Evolutionary conservation across 2,329 filamentous ascomycete genomes (phyloP), one percentile per base, ranked within the genome.

Genomic region (Orbilia oligospora): DNA sequence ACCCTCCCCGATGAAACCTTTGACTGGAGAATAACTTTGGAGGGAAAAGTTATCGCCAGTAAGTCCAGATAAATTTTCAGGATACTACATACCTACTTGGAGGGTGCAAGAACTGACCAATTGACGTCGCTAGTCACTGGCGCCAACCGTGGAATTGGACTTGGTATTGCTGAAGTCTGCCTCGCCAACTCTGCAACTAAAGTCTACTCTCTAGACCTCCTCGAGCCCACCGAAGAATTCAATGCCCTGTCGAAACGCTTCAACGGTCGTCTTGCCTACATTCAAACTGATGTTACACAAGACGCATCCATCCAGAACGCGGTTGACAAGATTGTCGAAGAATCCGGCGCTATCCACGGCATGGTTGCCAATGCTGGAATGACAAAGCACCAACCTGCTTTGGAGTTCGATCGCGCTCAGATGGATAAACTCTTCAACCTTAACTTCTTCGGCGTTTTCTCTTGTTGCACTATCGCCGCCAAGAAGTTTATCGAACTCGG

Each of bases 401-500:
- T 87, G 33, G 83, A 86, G 16, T 87, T 87, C 75, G 83, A 82
- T 14, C 82, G 83, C 44, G 81, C 83, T 20, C 82, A 86, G 80
- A 73, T 86, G 30, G 84, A 86, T 69, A 82, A 83, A 76, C 77
- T 86, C 22, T 86, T 85, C 81, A 83, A 84, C 72, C 84, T 89
- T 51, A 88, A 88, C 80, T 85, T 87, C 18, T 85, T 84, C 61
- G 86, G 86, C 12, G 83, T 85, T 16, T 87, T 84, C 81, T 85
- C 85, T 81, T 87, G 85, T 80, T 86, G 86, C 9, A 85, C 83
- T 5, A 84, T 85, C n/a, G 86, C 85, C 4, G 86, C 86, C 12
- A 84, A 85, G 63, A 84, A 84, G 51, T 85, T 85, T 76, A 84
- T 85, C 71, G 81, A 83, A 80, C 82, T 84, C 18, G 80, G 81